Evolutionary conservation across 345 rosid genomes (phyloP).

Genomic region (rapeseed (Brassica napus)): Da-Ae NC_063451.1:43451501-43452000

Average conservation of each 20-base stretch:
- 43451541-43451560: conserved; percentile 14
- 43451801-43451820: conserved; percentile 41
- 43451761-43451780: conserved; percentile 42
- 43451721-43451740: background rate
- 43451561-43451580: conserved; percentile 22
- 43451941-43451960: conserved; percentile 20
- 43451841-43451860: conserved; percentile 57
- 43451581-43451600: conserved; percentile 19
- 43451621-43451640: background rate
- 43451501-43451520: background rate
- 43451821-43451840: conserved; percentile 39
- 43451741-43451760: background rate
- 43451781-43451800: conserved; percentile 29
- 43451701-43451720: conserved; percentile 2
- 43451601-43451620: conserved; percentile 12
- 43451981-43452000: conserved; percentile 13
- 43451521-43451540: conserved; percentile 11
- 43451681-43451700: background rate
- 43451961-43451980: conserved; percentile 17
- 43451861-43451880: conserved; percentile 37
- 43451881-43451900: background rate
- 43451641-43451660: background rate
- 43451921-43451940: conserved; percentile 1
- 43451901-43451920: conserved; percentile 15
- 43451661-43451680: conserved; percentile 12